Conservation (phyloP, 2,329 filamentous ascomycete genomes). For the Cordyceps militaris region DNA sequence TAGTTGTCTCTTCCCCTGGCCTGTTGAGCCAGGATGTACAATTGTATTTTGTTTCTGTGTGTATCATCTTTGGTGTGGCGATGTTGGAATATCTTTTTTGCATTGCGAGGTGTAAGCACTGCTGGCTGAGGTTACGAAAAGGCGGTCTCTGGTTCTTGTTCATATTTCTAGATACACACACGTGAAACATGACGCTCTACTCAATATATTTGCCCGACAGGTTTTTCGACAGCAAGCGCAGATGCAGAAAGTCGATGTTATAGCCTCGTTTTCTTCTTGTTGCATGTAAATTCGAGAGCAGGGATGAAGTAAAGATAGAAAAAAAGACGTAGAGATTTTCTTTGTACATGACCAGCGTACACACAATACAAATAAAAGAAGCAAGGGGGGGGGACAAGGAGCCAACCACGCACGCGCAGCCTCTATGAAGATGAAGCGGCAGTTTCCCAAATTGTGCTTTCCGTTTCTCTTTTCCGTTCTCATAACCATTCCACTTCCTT, state of each 20-base stretch:
- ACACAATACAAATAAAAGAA: conserved; percentile 11
- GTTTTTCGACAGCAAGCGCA: background rate
- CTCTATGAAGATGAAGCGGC: background rate
- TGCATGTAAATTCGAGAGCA: background rate
- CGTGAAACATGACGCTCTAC: background rate
- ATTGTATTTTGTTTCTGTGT: background rate
- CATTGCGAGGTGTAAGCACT: background rate
- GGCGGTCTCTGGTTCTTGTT: background rate
- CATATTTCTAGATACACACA: background rate
- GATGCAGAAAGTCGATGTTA: background rate
- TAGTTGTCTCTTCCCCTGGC: background rate
- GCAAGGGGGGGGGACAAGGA: background rate
- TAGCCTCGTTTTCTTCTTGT: background rate
- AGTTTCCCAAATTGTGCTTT: background rate
- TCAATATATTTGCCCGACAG: background rate
- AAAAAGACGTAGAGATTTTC: conserved; percentile 11
- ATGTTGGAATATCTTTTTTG: background rate
- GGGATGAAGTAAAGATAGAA: background rate
- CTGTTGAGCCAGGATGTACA: background rate
- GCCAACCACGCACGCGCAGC: background rate
- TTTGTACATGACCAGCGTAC: conserved; percentile 14
- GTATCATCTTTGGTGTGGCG: background rate
- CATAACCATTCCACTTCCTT: background rate
- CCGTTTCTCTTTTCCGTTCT: background rate
- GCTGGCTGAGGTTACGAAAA: background rate